Base-by-base conservation (phyloP, 202 grass and related monocot genomes). In the Musa balbisiana region DNA sequence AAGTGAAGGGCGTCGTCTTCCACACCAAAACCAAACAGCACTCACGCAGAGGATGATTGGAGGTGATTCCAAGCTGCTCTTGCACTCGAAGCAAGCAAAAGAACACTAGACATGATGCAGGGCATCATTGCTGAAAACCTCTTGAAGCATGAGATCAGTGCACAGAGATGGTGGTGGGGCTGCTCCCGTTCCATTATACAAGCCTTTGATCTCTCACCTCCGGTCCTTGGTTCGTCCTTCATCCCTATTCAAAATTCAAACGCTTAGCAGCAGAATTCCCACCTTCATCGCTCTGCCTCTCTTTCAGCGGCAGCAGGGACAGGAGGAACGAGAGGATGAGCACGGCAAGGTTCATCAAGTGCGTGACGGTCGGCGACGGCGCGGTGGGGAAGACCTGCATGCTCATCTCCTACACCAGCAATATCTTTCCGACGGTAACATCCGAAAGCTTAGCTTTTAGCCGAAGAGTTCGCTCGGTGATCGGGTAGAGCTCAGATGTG, bases 301-400 rank as follows among this genome's bases (percentile, higher is more conserved):
- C 9, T 17, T 60, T 2, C 6, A n/a, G 4, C 33, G 33, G 16
- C n/a, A 50, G 5, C 3, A 29, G 19, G 27, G 16, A 49, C 15
- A 10, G 1, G 3, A 9, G 2, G 8, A 53, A 10, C 6, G 70
- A 29, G 24, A 80, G 43, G 80, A 94, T 94, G 91, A 94, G 87
- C 87, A 83, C 91, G 54, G 85, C 91, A 27, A 86, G 91, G 83
- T 94, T 94, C 83, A 94, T 94, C 85, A 94, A 94, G 83, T 94
- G 91, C 17, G 91, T 94, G 72, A 94, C 91, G 0, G 85, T 94
- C 51, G 91, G 91, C 52, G 91, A 94, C 43, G 91, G 91, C 27
- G 91, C 91, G 2, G 86, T 95, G 52, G 84, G 86, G 64, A 87
- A 95, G 79, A 91, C 91, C 22, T 95, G 91, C 76, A 95, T 95